Evolutionary conservation across 2,329 filamentous ascomycete species (phyloP).

Genomic region (Beauveria rudraprayagi): DNA sequence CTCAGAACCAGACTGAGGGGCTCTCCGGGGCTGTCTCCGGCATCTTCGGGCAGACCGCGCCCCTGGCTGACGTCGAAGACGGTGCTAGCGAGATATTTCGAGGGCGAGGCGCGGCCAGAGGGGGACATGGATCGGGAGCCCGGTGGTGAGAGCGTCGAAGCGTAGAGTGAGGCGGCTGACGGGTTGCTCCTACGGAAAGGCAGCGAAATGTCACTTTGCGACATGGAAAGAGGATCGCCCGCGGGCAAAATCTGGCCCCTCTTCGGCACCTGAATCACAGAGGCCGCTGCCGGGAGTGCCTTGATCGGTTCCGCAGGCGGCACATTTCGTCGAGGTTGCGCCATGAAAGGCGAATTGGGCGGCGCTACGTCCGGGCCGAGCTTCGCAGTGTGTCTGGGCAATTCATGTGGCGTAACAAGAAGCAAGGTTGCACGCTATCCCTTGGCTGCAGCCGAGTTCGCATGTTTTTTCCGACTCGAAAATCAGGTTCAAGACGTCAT

Average conservation of each 20-base stretch:
- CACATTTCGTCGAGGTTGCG: constrained; percentile 56
- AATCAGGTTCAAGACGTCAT: constrained; percentile 2
- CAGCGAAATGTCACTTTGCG: constrained; percentile 45
- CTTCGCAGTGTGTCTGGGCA: background rate
- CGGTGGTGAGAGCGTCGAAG: constrained; percentile 59
- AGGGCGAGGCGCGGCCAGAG: constrained; percentile 49
- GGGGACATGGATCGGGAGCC: constrained; percentile 62
- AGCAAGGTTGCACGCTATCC: constrained; percentile 17
- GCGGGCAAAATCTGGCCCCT: constrained; percentile 50
- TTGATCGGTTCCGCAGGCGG: constrained; percentile 59
- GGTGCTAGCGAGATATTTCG: constrained; percentile 49
- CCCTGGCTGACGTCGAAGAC: constrained; percentile 43
- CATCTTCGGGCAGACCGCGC: constrained; percentile 36
- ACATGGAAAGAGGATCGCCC: constrained; percentile 36
- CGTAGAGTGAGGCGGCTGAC: constrained; percentile 53
- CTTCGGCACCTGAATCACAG: constrained; percentile 52
- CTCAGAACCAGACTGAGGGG: constrained; percentile 63
- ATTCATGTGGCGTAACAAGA: constrained; percentile 14
- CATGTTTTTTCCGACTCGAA: constrained; percentile 19
- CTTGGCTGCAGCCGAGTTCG: constrained; percentile 17
- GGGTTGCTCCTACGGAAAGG: constrained; percentile 48
- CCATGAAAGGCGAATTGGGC: constrained; percentile 47
- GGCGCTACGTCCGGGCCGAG: constrained; percentile 14
- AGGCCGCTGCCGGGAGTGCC: constrained; percentile 59
- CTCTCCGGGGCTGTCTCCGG: constrained; percentile 41